Base-by-base conservation (phyloP, 2,329 filamentous ascomycete species). In the Drechmeria coniospora region DNA sequence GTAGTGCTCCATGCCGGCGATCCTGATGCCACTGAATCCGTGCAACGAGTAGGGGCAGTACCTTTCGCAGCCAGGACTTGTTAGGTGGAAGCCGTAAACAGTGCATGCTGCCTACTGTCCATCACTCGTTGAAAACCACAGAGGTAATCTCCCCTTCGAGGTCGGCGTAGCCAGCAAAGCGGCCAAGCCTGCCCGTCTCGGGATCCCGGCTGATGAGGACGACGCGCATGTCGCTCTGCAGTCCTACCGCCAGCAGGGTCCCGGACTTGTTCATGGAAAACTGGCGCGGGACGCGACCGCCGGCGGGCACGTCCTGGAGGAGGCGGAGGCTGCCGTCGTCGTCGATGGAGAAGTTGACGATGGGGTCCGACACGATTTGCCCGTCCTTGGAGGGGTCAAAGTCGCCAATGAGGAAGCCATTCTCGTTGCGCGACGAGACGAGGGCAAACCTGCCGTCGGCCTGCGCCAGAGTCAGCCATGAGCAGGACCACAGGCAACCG, bases 181-280 rank as follows among this genome's bases (percentile, higher is more conserved):
- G 46, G 14, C 51, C 56, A 20, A 84, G 51, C 37, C 61, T 42
- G 1, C 79, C 80, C 0, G 66, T 73, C 30, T 46, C 35, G 2
- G 61, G 53, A 49, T 83, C 63, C 5, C 80, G 59, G 40, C 55
- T 46, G 26, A 79, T 65, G 27, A 86, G 50, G 6, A 65, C 68
- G 2, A 81, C 68, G 17, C 63, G 67, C 18, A 61, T 56, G 27
- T 69, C 69, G 11, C 52, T 51, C 50, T 83, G 75, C 36, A 79
- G 59, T 1, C 65, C 76, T 16, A 82, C 68, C 1, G 74, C 78
- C 3, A 82, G 53, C 32, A 76, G 51, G 30, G 62, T 61, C 1
- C 78, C 79, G 8, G 62, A 65, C 35, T 60, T 61, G 48, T 77
- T 83, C 31, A 81, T 51, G 27, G 63, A 65, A 47, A 81, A 78